phyloP scores from a whole-genome alignment of 1,284 basidiomycete species.

The Puccinia coronata region DNA sequence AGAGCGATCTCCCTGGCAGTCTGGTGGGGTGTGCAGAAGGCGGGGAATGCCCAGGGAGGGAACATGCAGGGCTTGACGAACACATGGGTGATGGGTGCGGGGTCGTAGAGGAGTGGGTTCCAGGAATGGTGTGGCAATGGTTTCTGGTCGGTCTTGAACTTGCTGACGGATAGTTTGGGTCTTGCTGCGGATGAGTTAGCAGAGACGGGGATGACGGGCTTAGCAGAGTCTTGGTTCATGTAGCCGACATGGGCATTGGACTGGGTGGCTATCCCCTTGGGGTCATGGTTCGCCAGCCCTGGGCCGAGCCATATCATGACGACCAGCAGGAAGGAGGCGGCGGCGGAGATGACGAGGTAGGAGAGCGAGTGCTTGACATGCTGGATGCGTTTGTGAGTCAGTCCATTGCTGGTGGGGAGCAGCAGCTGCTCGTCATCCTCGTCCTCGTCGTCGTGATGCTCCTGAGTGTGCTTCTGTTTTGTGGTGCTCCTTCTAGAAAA shows the following conservation, averaged over 20 bases:
- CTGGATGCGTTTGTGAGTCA: slow-evolving; percentile 37
- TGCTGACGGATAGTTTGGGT: slow-evolving; percentile 27
- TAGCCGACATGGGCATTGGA: slow-evolving; percentile 37
- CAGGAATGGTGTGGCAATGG: slow-evolving; percentile 27
- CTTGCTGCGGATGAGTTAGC: background rate
- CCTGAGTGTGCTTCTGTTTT: background rate
- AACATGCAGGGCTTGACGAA: slow-evolving; percentile 45
- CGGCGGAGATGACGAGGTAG: slow-evolving; percentile 22
- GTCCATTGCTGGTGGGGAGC: slow-evolving; percentile 19
- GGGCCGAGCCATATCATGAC: slow-evolving; percentile 47
- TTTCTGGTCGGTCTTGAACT: background rate
- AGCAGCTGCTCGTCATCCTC: slow-evolving; percentile 40
- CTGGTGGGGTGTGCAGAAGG: slow-evolving; percentile 31
- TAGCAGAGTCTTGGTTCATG: background rate
- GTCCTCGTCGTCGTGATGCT: slow-evolving; percentile 38
- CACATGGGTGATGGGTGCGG: slow-evolving; percentile 42
- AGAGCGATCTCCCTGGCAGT: slow-evolving; percentile 41
- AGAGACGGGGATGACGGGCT: slow-evolving; percentile 3
- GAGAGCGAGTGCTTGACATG: slow-evolving; percentile 42
- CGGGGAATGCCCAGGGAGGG: slow-evolving; percentile 39
- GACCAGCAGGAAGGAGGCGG: slow-evolving; percentile 27
- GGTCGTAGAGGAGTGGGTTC: slow-evolving; percentile 44
- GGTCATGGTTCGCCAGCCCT: slow-evolving; percentile 17
- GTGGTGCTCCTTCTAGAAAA: background rate
- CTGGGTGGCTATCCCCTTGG: slow-evolving; percentile 34